Percentiles rank a stretch among this genome's conserved stretches.
Conservation (phyloP, 306 rosid genomes). For the Neltuma alba region DNA sequence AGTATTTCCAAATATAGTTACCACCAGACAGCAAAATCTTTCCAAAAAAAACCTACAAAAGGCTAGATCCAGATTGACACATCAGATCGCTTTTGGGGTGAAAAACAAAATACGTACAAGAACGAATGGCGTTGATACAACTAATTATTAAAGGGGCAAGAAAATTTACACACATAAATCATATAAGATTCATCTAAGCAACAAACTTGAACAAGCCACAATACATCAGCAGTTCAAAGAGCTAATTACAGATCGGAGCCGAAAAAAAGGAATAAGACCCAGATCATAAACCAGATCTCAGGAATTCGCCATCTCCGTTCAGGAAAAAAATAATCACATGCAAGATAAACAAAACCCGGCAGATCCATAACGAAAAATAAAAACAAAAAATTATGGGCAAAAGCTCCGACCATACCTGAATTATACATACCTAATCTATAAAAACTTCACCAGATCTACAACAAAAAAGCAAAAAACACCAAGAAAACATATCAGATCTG, state of each 20-base stretch:
- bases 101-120: background rate
- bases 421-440: conserved; percentile 31
- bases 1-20: background rate
- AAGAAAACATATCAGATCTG: conserved; percentile 45
- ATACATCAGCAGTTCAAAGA: background rate
- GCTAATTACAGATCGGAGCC: background rate
- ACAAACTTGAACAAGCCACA: background rate
- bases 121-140: background rate
- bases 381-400: background rate
- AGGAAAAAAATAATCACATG: background rate
- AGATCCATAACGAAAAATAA: conserved; percentile 12
- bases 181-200: background rate
- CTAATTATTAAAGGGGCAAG: background rate
- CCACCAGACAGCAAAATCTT: background rate
- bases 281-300: background rate
- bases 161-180: background rate
- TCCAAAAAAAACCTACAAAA: background rate
- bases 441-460: conserved; percentile 48
- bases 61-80: background rate
- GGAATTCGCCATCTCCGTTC: background rate
- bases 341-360: background rate
- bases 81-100: background rate
- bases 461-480: conserved; percentile 4
- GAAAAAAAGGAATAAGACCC: background rate
- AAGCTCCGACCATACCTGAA: conserved; percentile 21